Percentiles rank a stretch among this genome's conserved stretches.
phyloP scores from a whole-genome alignment of 495 filamentous ascomycete species.

The Penicillium steckii region DNA sequence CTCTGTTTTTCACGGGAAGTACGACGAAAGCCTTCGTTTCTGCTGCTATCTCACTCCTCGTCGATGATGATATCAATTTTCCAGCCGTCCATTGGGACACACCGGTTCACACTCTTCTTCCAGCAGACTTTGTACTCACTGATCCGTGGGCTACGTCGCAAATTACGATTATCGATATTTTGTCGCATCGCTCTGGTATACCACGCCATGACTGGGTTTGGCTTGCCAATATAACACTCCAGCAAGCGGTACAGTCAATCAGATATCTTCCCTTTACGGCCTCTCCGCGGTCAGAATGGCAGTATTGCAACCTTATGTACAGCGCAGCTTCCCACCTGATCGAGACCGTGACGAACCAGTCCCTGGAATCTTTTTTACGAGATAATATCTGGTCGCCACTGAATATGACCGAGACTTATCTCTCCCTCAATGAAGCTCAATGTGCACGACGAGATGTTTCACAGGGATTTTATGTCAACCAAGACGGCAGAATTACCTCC shows the following conservation, averaged over 20 bases:
- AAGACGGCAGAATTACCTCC: conserved; percentile 1
- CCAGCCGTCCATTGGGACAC: conserved; percentile 45
- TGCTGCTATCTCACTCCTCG: conserved; percentile 43
- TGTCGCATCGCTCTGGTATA: conserved; percentile 50
- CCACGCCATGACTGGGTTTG: conserved; percentile 42
- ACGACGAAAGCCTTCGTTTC: conserved; percentile 57
- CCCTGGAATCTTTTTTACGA: conserved; percentile 41
- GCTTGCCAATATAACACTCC: conserved; percentile 20
- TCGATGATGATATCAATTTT: conserved; percentile 32
- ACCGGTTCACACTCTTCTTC: conserved; percentile 43
- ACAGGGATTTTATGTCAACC: conserved; percentile 1
- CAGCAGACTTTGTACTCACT: conserved; percentile 50
- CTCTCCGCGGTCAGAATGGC: conserved; percentile 40
- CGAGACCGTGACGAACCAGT: conserved; percentile 24
- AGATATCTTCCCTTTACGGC: conserved; percentile 41
- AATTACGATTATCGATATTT: conserved; percentile 50
- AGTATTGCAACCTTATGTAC: conserved; percentile 57
- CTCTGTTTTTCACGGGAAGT: conserved; percentile 41
- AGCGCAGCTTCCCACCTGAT: conserved; percentile 42
- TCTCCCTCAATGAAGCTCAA: conserved; percentile 7
- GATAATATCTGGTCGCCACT: conserved; percentile 47
- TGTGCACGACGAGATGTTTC: conserved; percentile 4
- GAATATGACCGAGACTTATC: conserved; percentile 35
- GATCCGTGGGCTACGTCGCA: conserved; percentile 40
- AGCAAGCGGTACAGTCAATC: conserved; percentile 35